Base-by-base conservation (phyloP, 139 green algal species). In the Mychonastes homosphaera region DNA sequence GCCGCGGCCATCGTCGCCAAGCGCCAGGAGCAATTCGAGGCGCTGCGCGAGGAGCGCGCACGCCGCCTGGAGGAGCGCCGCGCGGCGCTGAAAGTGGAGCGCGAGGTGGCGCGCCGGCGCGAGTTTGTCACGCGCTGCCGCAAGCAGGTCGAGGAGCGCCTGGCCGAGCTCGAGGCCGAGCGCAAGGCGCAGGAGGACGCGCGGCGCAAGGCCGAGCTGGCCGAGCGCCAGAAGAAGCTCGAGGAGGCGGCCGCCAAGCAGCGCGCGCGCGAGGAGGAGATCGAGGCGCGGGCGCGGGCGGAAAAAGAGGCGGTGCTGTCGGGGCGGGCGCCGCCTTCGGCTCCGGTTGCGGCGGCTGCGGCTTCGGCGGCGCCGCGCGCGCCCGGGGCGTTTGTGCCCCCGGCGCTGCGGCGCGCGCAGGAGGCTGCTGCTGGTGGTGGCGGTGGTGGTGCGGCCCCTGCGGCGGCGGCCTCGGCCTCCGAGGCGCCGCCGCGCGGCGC, bases 11-110 rank as follows among this genome's bases (percentile, higher is more conserved):
- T 95, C 46, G 80, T 88, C 53, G 59, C 61, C 10, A 77, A 91
- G 21, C 84, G 91, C 35, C 44, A 79, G 18, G 89, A 81, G n/a
- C 89, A 97, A 75, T 97, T 97, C 72, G 87, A 83, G 65, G 71
- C 66, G 9, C 69, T 90, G 16, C 24, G 51, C 45, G 21, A 30
- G 28, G 73, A 79, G 64, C 72, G 77, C 8, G 72, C 81, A 55
- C 53, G 80, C 36, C 54, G 58, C 43, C 54, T 86, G 32, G 79
- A 61, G 24, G 79, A 80, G 78, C 62, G 71, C 26, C 56, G 63
- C 10, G 56, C 66, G 43, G 55, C 79, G 46, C 56, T 58, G 19
- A 63, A 68, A 32, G 29, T 43, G 28, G 80, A 94, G 71, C 78
- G 84, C n/a, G 73, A 89, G 56, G 53, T 85, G 10, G 52, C 63